These are phyloP conservation scores for Iris pallida DNA, from an alignment of 116 monocot genomes.

Conservation along the genomic window DNA sequence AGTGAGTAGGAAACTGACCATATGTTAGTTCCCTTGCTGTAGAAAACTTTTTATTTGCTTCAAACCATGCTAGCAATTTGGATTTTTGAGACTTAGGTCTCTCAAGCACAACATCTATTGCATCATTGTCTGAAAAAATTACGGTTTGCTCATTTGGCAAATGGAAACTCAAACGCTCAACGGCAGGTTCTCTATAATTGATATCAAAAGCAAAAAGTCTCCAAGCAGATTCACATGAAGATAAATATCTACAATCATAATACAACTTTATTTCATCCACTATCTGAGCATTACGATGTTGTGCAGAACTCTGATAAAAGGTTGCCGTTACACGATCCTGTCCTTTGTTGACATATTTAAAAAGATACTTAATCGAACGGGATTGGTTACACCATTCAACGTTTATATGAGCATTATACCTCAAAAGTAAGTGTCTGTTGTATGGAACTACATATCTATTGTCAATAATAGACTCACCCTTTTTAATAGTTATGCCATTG, in stretches of 20 bases:
- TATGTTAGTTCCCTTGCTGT: background rate
- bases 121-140: background rate
- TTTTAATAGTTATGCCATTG: background rate
- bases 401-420: background rate
- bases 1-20: background rate
- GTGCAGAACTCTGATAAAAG: background rate
- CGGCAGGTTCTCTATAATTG: background rate
- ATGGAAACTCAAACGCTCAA: background rate
- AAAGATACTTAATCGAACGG: background rate
- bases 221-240: slow-evolving; percentile 10
- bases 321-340: background rate
- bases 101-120: background rate
- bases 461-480: background rate
- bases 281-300: too few relatives aligned
- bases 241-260: slow-evolving; percentile 13
- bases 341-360: slow-evolving; percentile 14
- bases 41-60: too few relatives aligned
- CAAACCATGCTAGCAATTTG: too few relatives aligned
- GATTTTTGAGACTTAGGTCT: background rate
- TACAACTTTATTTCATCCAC: too few relatives aligned
- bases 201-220: slow-evolving; percentile 12
- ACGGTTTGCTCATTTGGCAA: background rate
- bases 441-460: slow-evolving; percentile 2
- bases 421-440: too few relatives aligned
- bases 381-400: slow-evolving; percentile 4